Evolutionary conservation across 352 stramenopile genomes (phyloP).

Genomic region (Chrysophaeum taylorii): DNA sequence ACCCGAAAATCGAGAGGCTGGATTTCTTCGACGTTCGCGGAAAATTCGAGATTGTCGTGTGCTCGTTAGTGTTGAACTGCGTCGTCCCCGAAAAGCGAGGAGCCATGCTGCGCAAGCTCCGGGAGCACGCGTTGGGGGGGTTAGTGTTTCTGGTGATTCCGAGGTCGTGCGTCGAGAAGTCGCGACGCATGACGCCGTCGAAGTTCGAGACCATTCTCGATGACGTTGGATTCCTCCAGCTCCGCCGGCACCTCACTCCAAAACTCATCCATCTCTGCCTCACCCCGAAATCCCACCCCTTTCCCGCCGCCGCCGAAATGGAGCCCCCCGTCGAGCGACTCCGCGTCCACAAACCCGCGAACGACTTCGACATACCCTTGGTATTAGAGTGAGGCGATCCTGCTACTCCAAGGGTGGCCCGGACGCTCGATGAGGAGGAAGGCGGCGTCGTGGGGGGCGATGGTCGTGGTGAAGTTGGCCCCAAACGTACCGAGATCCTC

Average conservation of each 20-base stretch:
- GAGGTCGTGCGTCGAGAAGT: neutral
- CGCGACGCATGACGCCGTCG: neutral
- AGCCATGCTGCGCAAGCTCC: slow-evolving; percentile 45
- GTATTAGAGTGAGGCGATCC: no score
- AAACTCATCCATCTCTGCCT: slow-evolving; percentile 11
- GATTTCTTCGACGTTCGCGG: slow-evolving; percentile 73
- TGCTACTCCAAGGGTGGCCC: no score
- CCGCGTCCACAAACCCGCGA: no score
- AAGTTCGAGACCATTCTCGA: neutral
- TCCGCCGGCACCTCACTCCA: neutral
- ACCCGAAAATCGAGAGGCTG: slow-evolving; percentile 72
- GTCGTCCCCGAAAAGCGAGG: slow-evolving; percentile 70
- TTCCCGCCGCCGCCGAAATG: no score
- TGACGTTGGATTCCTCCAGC: neutral
- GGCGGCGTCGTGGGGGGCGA: no score
- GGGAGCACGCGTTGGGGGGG: neutral
- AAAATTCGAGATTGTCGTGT: slow-evolving; percentile 77
- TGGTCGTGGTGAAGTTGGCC: no score
- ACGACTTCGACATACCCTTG: no score
- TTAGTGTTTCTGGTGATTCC: slow-evolving; percentile 2
- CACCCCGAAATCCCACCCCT: no score
- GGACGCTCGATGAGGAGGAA: no score
- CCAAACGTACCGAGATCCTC: no score
- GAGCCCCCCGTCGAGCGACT: no score
- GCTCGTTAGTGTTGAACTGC: slow-evolving; percentile 90